Base-by-base conservation (phyloP, 106 monocot genomes). In the Platanthera zijinensis region DNA sequence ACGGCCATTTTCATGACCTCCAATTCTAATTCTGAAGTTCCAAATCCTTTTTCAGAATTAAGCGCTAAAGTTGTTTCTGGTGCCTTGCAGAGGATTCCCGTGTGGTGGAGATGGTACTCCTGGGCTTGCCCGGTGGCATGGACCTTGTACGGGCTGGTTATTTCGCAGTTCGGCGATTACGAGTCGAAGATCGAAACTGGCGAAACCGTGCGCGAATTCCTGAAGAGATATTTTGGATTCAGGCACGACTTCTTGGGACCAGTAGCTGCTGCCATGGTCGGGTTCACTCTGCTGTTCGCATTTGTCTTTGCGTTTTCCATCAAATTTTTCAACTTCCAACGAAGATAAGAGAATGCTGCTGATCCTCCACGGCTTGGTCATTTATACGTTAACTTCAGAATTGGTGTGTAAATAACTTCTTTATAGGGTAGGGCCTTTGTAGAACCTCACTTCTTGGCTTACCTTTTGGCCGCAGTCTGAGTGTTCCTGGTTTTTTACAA, bases 61-160 rank as follows among this genome's bases (percentile, higher is more conserved):
- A 17, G 57, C 10, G 15, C 52, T 25, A 15, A 12, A 50, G 8
- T 48, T 51, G 5, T 9, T 51, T 21, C 11, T 62, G 51, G 22
- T 51, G 49, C 12, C 15, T 67, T 70, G 25, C 70, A 81, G 80
- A 81, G 80, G 70, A 81, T 81, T 49, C 80, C 80, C 14, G 75
- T 81, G 49, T 81, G 80, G 80, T 81, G 80, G 80, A 69, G 80
- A 75, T 81, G 80, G 80, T 81, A 81, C 49, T 52, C 54, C 10
- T 81, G 80, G 80, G 75, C 75, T 7, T 81, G 80, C 69, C 80
- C 80, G 2, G 69, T 81, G 4, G 80, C 80, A 4, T 81, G 80
- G 80, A 81, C 80, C 17, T 28, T 81, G 75, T 81, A 81, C 15
- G 80, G 80, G 8, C 14, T 81, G 48, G 80, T 70, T 18, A 54